These are phyloP conservation scores for Penicillium odoratum DNA, from an alignment of 495 filamentous ascomycete species.

Conservation along the genomic window DNA sequence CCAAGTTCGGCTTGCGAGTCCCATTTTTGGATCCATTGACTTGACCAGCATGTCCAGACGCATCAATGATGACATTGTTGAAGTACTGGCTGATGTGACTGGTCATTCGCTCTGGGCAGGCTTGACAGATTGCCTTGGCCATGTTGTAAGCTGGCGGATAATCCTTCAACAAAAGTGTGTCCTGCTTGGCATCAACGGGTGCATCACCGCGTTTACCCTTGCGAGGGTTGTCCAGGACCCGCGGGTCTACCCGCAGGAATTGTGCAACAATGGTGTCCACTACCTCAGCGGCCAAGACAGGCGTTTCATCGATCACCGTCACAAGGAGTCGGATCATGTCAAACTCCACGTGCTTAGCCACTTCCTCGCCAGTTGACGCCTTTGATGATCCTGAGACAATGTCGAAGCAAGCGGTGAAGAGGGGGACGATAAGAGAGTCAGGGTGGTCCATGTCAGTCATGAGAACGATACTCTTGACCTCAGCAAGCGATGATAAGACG, in stretches of 20 bases:
- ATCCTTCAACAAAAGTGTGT: constrained; percentile 77
- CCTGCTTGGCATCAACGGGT: constrained; percentile 68
- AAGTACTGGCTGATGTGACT: constrained; percentile 94
- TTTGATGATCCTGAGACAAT: constrained; percentile 79
- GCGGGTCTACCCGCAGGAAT: constrained; percentile 82
- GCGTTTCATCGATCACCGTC: constrained; percentile 82
- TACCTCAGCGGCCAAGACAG: constrained; percentile 74
- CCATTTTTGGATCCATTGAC: constrained; percentile 47
- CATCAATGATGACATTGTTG: constrained; percentile 90
- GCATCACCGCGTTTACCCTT: constrained; percentile 62
- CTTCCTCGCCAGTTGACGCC: constrained; percentile 69
- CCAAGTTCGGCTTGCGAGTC: constrained; percentile 52
- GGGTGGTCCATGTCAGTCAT: constrained; percentile 85
- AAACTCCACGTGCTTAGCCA: constrained; percentile 88
- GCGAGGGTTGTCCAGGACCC: constrained; percentile 45
- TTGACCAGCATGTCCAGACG: constrained; percentile 53
- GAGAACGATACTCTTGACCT: constrained; percentile 91
- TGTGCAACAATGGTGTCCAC: constrained; percentile 95
- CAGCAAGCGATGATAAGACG: constrained; percentile 81
- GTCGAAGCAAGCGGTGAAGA: constrained; percentile 90
- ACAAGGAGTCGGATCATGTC: constrained; percentile 85
- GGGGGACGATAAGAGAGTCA: constrained; percentile 70
- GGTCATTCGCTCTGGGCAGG: constrained; percentile 90
- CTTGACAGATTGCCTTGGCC: constrained; percentile 90
- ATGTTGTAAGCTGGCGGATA: constrained; percentile 91